Evolutionary conservation across 345 rosid genomes (phyloP), one percentile per base, ranked within the genome.

Genomic region (Boechera stricta): DNA sequence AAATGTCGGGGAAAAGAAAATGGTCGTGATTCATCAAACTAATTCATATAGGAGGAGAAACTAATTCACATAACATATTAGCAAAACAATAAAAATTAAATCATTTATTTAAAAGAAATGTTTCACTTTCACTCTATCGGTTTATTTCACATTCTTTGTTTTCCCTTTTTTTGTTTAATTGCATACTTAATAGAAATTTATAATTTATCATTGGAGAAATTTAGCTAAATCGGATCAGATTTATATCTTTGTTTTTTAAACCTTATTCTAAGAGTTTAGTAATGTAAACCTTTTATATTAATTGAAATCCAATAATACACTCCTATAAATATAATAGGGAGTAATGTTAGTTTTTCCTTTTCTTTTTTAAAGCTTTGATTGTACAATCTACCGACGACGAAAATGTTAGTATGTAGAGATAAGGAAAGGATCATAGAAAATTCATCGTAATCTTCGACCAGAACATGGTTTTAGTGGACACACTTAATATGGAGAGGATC

Each of bases 1-100:
- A 45, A 49, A 38, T 61, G 61, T 36, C 60, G 76, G 76, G 60
- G 7, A 61, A 42, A 72, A 38, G 38, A 6, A 51, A 39, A 47
- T 45, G 51, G 39, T 72, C 26, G 49, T 48, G 11, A 71, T 60
- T 72, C 39, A 48, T 60, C 60, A 47, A 35, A 47, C 59, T 36
- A 38, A 35, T 70, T 29, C 48, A 12, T 12, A 28, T 28, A 26
- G 9, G 16, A 54, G n/a, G 35, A 54, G 8, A 11, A 5, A 54
- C 16, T 54, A 54, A 39, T 39, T 39, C 35, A 5, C 49, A 68
- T 39, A 26, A 53, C 16, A 28, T n/a, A 31, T 10, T 1, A 41
- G 39, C 8, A n/a, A 64, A n/a, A 13, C 7, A 45, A 9, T 39
- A 8, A 9, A 42, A 10, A 39, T 2, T 7, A 36, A 31, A 36